Percentiles rank a stretch among this genome's conserved stretches.
Evolutionary conservation across 306 rosid genomes (phyloP).

Genomic region (Begonia loranthoides): DNA sequence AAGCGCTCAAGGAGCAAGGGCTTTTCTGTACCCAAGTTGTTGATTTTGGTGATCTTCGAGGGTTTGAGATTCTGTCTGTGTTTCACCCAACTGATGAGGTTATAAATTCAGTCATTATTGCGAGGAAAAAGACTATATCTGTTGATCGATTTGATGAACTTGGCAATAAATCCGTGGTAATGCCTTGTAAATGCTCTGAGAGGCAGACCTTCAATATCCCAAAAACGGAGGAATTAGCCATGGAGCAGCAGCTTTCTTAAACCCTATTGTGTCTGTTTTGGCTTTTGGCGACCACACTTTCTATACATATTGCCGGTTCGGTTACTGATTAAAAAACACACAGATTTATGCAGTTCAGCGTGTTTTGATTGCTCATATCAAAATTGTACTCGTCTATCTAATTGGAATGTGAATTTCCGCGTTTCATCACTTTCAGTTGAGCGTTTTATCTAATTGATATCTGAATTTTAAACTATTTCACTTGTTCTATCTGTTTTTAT

Average conservation of each 20-base stretch:
- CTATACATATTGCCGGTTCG: too few species aligned
- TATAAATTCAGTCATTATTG: conserved; percentile 18
- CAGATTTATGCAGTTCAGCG: too few species aligned
- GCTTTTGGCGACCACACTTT: too few species aligned
- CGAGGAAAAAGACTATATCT: conserved; percentile 2
- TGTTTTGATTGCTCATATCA: too few species aligned
- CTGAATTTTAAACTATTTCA: too few species aligned
- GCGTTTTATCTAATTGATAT: too few species aligned
- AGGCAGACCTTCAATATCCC: not conserved
- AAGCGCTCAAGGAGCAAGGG: conserved; percentile 26
- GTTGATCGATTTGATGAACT: not conserved
- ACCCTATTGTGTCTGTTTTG: not conserved
- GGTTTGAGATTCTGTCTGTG: conserved; percentile 20
- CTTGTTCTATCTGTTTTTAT: too few species aligned
- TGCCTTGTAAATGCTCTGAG: conserved; percentile 4
- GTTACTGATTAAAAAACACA: too few species aligned
- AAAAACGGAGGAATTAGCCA: conserved; percentile 4
- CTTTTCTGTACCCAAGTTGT: conserved; percentile 22
- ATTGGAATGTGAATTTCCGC: too few species aligned
- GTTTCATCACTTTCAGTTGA: too few species aligned
- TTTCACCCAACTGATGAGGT: conserved; percentile 22
- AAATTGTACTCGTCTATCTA: too few species aligned
- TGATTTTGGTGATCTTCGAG: conserved; percentile 13
- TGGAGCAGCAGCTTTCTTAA: conserved; percentile 5
- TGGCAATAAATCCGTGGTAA: not conserved